These are phyloP conservation scores for Whalleya microplaca DNA, from an alignment of 2,329 filamentous ascomycete genomes.

Conservation along the genomic window DNA sequence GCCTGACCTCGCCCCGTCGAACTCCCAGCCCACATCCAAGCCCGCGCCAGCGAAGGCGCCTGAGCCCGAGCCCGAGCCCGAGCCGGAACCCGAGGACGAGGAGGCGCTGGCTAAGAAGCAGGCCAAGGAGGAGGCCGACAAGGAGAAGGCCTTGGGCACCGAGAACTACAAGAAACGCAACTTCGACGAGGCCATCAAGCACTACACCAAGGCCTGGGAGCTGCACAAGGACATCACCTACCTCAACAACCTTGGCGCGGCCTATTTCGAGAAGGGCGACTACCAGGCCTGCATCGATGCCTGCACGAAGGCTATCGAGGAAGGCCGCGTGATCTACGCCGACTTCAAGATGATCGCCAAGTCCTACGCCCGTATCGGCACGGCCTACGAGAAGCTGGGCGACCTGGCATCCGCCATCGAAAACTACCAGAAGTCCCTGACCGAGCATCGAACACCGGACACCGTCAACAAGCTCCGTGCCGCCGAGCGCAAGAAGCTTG, in stretches of 20 bases:
- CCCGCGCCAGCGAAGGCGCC: slow-evolving; percentile 50
- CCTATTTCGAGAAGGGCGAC: slow-evolving; percentile 95
- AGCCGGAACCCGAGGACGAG: slow-evolving; percentile 74
- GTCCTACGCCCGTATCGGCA: slow-evolving; percentile 94
- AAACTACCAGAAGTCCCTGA: slow-evolving; percentile 91
- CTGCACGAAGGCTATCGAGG: slow-evolving; percentile 85
- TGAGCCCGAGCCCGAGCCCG: slow-evolving; percentile 61
- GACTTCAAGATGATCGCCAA: slow-evolving; percentile 99
- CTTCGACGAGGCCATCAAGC: slow-evolving; percentile 90
- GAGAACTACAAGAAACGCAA: slow-evolving; percentile 98
- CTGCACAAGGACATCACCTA: slow-evolving; percentile 95
- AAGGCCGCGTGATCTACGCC: slow-evolving; percentile 85
- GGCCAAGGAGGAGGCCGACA: slow-evolving; percentile 90
- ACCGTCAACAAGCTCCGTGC: slow-evolving; percentile 89
- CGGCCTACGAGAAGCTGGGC: slow-evolving; percentile 88
- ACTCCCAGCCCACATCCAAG: slow-evolving; percentile 55
- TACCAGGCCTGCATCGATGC: slow-evolving; percentile 84
- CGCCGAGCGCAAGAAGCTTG: slow-evolving; percentile 84
- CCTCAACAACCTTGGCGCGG: slow-evolving; percentile 93
- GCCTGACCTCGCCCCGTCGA: slow-evolving; percentile 65
- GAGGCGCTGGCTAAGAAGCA: slow-evolving; percentile 83
- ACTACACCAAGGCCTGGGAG: slow-evolving; percentile 96
- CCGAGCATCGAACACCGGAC: slow-evolving; percentile 94
- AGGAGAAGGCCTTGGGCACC: slow-evolving; percentile 92
- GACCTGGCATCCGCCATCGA: slow-evolving; percentile 80